Evolutionary conservation across 805 yeast species (phyloP).

Genomic region (Hanseniaspora pseudoguilliermondii): DNA sequence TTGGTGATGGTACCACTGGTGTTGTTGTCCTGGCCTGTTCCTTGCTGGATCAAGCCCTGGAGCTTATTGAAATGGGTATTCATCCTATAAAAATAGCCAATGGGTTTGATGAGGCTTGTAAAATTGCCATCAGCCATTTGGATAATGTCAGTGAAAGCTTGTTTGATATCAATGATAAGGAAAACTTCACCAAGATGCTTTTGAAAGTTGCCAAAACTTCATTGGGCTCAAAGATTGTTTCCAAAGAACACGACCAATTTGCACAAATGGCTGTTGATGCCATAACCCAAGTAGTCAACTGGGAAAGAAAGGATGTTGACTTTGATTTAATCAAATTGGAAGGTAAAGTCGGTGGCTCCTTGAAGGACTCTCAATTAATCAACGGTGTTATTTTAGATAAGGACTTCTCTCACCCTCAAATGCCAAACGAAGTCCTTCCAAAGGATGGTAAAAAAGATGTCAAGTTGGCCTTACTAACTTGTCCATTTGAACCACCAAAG

Average conservation of each 20-base stretch:
- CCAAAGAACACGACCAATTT: constrained; percentile 84
- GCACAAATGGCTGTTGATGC: constrained; percentile 97
- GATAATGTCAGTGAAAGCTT: constrained; percentile 58
- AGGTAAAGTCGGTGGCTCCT: constrained; percentile 89
- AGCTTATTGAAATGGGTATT: constrained; percentile 88
- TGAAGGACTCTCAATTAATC: constrained; percentile 72
- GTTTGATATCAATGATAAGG: constrained; percentile 19
- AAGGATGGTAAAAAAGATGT: constrained; percentile 40
- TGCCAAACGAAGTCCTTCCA: constrained; percentile 59
- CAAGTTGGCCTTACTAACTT: constrained; percentile 85
- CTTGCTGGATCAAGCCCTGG: constrained; percentile 83
- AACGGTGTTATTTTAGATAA: constrained; percentile 90
- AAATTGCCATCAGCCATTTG: constrained; percentile 67
- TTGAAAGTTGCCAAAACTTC: constrained; percentile 90
- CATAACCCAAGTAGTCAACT: constrained; percentile 81
- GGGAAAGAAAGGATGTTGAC: constrained; percentile 87
- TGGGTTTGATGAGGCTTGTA: constrained; percentile 95
- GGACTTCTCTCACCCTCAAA: constrained; percentile 96
- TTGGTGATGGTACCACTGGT: constrained; percentile 98
- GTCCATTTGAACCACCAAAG: constrained; percentile 99
- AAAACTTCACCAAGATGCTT: constrained; percentile 35
- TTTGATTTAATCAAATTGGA: constrained; percentile 91
- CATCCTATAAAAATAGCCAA: constrained; percentile 95
- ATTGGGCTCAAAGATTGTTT: constrained; percentile 87
- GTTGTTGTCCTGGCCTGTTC: constrained; percentile 96